These are phyloP conservation scores for Parafenestella ontariensis DNA, from an alignment of 2,329 filamentous ascomycete genomes.

Conservation along the genomic window DNA sequence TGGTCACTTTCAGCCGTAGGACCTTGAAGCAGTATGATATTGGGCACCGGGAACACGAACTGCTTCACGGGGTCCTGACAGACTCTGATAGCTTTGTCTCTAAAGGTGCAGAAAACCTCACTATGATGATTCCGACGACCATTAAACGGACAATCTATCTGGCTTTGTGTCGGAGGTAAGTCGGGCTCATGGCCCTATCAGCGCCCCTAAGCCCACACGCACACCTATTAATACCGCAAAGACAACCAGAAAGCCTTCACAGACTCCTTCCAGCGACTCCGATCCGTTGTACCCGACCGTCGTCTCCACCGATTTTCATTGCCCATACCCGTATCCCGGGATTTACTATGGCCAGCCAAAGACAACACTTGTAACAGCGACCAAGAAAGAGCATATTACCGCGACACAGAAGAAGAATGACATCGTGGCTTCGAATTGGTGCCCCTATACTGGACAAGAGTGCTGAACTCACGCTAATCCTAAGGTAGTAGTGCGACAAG, in stretches of 20 bases:
- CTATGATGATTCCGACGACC: no score
- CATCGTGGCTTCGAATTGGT: slow-evolving; percentile 14
- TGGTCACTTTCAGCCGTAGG: no score
- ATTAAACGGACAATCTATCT: background rate
- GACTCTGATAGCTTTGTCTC: no score
- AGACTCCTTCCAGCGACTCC: background rate
- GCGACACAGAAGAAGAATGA: background rate
- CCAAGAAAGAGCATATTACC: slow-evolving; percentile 1
- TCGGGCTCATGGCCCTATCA: background rate
- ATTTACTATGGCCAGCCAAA: slow-evolving; percentile 24
- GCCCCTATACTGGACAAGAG: slow-evolving; percentile 20
- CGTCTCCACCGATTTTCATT: slow-evolving; percentile 22
- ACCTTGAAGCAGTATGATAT: no score
- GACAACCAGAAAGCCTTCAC: background rate
- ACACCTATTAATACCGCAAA: background rate
- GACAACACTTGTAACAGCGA: slow-evolving; percentile 22
- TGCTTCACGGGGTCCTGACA: no score
- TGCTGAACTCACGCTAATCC: no score
- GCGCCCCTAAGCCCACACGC: background rate
- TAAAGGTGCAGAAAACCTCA: no score
- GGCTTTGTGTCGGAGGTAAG: background rate
- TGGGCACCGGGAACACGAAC: no score
- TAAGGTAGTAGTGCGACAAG: no score
- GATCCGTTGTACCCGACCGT: slow-evolving; percentile 10
- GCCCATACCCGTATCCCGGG: slow-evolving; percentile 40